Percentiles rank a stretch among this genome's conserved stretches.
These are phyloP conservation scores for Coelastrella sp. DNA, from an alignment of 139 green algal species.

Conservation along the genomic window DNA sequence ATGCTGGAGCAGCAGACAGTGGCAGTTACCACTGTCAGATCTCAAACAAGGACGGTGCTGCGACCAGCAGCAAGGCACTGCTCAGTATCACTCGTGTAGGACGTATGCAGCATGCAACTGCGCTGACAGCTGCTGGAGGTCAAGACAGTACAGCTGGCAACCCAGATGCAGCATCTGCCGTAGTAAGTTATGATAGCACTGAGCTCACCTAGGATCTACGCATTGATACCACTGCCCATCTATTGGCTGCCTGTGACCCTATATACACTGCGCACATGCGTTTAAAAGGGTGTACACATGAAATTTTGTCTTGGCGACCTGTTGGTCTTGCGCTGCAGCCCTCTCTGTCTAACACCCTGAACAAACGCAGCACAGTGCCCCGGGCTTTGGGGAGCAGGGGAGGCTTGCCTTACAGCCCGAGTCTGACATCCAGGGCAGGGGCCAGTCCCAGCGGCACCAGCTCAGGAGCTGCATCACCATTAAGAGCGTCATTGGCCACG, in stretches of 20 bases:
- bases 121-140: not conserved
- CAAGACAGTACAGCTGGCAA: not conserved
- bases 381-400: slow-evolving; percentile 7
- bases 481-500: not conserved
- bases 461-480: not conserved
- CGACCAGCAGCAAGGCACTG: slow-evolving; percentile 48
- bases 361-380: slow-evolving; percentile 25
- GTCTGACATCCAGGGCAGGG: not conserved
- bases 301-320: no score
- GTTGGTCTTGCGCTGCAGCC: not conserved
- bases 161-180: not conserved
- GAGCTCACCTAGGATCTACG: no score
- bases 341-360: not conserved
- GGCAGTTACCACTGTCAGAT: slow-evolving; percentile 57
- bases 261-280: no score
- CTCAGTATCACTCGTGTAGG: slow-evolving; percentile 55
- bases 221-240: no score
- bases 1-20: slow-evolving; percentile 48
- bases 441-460: not conserved
- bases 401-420: slow-evolving; percentile 30
- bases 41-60: slow-evolving; percentile 65
- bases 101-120: slow-evolving; percentile 29
- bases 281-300: no score
- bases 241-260: no score
- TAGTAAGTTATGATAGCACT: not conserved